These are phyloP conservation scores for Afroboletus lepidellus DNA, from an alignment of 1,284 basidiomycete genomes.

Conservation along the genomic window DNA sequence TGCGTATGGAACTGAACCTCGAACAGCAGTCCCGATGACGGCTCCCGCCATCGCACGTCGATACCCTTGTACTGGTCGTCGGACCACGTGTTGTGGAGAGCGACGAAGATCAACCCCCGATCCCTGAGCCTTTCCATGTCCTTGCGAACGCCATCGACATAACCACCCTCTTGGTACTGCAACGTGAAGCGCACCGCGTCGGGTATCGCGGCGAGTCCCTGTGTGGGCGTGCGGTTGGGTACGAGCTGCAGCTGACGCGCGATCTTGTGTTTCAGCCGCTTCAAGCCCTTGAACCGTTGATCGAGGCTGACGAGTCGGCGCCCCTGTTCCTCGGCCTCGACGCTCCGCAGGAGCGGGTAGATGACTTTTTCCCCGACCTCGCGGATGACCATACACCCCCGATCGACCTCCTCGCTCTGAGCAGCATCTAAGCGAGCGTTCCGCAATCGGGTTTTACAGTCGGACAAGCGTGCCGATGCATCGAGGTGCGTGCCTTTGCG, in stretches of 20 bases:
- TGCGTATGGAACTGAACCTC: slow-evolving; percentile 3
- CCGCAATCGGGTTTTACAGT: too few relatives aligned
- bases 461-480: too few relatives aligned
- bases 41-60: not conserved
- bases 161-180: not conserved
- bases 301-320: not conserved
- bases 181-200: slow-evolving; percentile 1
- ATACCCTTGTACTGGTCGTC: not conserved
- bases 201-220: not conserved
- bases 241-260: not conserved
- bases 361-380: not conserved
- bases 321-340: slow-evolving; percentile 1
- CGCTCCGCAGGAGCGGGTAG: not conserved
- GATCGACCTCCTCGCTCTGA: slow-evolving; percentile 1
- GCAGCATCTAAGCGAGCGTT: not conserved
- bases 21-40: not conserved
- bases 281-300: not conserved
- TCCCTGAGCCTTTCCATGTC: not conserved
- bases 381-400: not conserved
- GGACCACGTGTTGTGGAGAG: not conserved
- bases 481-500: too few relatives aligned
- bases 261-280: not conserved
- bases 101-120: not conserved
- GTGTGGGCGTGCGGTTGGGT: not conserved
- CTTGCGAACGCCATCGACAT: not conserved